Evolutionary conservation across 768 basidiomycete species (phyloP).

Genomic region (Galerina sulciceps): DNA sequence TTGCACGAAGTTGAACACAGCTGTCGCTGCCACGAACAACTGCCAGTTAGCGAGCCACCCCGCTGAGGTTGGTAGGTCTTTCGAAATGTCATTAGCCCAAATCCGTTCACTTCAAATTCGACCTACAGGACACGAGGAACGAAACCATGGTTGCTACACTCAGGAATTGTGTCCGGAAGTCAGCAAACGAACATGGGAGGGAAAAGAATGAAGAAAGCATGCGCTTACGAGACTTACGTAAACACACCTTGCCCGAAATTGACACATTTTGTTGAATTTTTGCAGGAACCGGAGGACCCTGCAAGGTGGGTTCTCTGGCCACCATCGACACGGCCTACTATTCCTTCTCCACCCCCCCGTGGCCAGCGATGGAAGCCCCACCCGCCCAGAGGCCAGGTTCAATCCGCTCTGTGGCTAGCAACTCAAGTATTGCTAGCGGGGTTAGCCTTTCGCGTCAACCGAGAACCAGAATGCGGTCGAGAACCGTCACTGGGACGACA

Average conservation of each 20-base stretch:
- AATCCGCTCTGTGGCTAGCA: conserved; percentile 53
- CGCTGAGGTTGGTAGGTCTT: conserved; percentile 65
- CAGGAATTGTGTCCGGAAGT: no score
- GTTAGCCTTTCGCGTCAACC: conserved; percentile 56
- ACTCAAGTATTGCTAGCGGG: conserved; percentile 52
- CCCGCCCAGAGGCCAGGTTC: conserved; percentile 37
- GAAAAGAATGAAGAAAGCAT: background rate
- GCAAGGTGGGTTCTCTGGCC: conserved; percentile 8
- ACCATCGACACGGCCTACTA: conserved; percentile 2
- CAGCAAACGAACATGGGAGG: conserved; percentile 2
- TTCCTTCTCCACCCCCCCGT: conserved; percentile 8
- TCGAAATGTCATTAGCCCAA: background rate
- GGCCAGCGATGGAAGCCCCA: conserved; percentile 18
- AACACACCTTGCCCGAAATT: background rate
- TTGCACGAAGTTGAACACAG: conserved; percentile 86
- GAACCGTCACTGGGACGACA: conserved; percentile 45
- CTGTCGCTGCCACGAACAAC: conserved; percentile 75
- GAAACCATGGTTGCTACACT: conserved; percentile 16
- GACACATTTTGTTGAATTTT: conserved; percentile 13
- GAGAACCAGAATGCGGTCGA: conserved; percentile 58
- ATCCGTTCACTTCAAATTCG: background rate
- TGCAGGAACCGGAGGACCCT: conserved; percentile 18
- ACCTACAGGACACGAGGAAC: conserved; percentile 26
- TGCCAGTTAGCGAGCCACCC: conserved; percentile 91
- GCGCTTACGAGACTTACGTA: no score